A percentile compares a stretch with the other conserved stretches of the same genome.
Conservation (phyloP, 495 filamentous ascomycete species). For the Astrothelium subdiscretum region DNA sequence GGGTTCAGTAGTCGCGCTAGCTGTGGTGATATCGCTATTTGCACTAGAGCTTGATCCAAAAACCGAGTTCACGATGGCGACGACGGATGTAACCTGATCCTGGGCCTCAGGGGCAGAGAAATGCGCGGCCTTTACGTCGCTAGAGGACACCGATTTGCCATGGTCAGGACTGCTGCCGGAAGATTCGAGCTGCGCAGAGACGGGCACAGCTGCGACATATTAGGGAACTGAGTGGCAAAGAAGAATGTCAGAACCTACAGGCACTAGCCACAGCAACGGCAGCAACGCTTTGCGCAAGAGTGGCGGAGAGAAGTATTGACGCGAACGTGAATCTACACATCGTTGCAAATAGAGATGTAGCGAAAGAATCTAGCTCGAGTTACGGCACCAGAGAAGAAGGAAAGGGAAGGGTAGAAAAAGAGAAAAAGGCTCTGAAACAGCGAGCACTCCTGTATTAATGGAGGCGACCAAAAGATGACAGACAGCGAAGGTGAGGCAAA, state of each 20-base stretch:
- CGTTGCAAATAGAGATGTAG: neutral
- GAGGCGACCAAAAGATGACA: neutral
- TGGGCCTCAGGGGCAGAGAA: too few species aligned
- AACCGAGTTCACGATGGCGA: too few species aligned
- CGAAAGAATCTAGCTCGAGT: neutral
- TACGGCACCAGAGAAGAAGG: neutral
- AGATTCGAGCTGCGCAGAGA: too few species aligned
- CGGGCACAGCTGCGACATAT: neutral
- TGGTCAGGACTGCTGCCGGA: too few species aligned
- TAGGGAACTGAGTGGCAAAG: neutral
- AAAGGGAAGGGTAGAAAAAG: neutral
- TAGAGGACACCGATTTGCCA: too few species aligned
- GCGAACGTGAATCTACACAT: neutral
- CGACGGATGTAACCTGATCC: too few species aligned
- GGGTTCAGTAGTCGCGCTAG: too few species aligned
- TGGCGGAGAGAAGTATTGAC: neutral
- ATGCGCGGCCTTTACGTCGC: too few species aligned
- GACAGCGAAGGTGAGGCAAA: neutral
- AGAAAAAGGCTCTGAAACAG: neutral
- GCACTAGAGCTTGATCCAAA: too few species aligned
- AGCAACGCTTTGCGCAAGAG: neutral
- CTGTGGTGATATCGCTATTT: too few species aligned
- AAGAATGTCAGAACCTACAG: neutral
- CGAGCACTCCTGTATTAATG: neutral
- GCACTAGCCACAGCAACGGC: neutral